These are phyloP conservation scores for Chenopodium quinoa DNA, from an alignment of 148 eudicot genomes.

Conservation along the genomic window DNA sequence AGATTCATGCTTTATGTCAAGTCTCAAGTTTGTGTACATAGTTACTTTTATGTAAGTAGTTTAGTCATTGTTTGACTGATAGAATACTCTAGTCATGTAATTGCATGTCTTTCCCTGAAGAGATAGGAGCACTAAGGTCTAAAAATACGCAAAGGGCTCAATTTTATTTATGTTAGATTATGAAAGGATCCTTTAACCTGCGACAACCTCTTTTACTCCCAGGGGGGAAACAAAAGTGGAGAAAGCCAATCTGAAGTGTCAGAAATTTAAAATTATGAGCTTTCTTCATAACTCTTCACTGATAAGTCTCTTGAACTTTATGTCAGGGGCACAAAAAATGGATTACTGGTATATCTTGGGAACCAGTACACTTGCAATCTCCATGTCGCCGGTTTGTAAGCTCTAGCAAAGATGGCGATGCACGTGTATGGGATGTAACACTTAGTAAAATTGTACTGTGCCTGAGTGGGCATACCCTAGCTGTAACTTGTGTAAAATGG, in stretches of 20 bases:
- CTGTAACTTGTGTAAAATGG: conserved; percentile 97
- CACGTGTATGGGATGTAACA: conserved; percentile 85
- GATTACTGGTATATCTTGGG: conserved; percentile 97
- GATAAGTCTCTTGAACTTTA: not conserved
- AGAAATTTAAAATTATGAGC: not conserved
- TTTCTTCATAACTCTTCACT: conserved; percentile 1
- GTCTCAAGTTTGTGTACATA: not conserved
- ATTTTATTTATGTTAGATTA: not conserved
- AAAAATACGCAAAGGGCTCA: not conserved
- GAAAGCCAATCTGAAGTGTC: not conserved
- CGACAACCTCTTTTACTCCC: not conserved
- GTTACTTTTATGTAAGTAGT: not conserved
- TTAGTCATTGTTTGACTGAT: not conserved
- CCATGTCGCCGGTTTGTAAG: conserved; percentile 93
- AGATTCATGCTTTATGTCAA: not conserved
- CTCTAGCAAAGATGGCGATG: conserved; percentile 98
- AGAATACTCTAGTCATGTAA: not conserved
- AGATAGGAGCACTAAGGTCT: not conserved
- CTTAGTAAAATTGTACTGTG: conserved; percentile 58
- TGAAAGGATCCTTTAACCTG: not conserved
- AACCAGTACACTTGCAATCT: conserved; percentile 85
- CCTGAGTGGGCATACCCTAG: conserved; percentile 89
- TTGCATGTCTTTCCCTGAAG: not conserved
- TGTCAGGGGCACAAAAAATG: conserved; percentile 96
- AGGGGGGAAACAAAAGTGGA: not conserved